phyloP scores from a whole-genome alignment of 1,139 yeast genomes.

The Geotrichum klebahnii region DNA sequence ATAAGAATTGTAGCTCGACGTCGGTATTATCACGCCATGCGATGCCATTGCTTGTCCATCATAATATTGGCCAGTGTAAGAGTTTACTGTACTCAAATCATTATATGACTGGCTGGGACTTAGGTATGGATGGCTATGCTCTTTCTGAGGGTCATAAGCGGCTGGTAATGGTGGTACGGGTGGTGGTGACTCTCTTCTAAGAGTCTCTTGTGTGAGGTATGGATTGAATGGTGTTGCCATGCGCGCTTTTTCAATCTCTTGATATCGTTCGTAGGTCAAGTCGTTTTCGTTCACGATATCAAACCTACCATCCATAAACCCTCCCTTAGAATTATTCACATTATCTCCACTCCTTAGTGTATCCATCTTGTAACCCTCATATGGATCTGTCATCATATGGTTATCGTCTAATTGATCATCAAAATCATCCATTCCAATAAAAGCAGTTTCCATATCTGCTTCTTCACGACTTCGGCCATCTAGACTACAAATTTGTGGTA shows the following conservation, averaged over 20 bases:
- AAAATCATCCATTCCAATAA: conserved; percentile 13
- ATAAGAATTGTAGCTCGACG: not conserved
- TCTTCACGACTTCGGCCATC: conserved; percentile 14
- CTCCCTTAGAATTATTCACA: conserved; percentile 11
- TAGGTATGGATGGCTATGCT: not conserved
- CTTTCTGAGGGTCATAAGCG: not conserved
- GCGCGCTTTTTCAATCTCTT: conserved; percentile 18
- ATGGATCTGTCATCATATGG: not conserved
- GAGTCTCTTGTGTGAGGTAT: not conserved
- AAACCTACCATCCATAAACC: conserved; percentile 25
- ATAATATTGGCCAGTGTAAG: conserved; percentile 1
- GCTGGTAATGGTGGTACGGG: not conserved
- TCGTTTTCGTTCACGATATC: conserved; percentile 34
- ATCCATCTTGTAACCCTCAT: conserved; percentile 15
- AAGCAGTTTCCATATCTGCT: conserved; percentile 16
- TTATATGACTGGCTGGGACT: not conserved
- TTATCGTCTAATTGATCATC: not conserved
- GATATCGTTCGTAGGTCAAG: conserved; percentile 31
- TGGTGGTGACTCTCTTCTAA: not conserved
- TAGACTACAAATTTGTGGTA: conserved; percentile 24
- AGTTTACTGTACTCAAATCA: not conserved
- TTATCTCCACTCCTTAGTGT: conserved; percentile 5
- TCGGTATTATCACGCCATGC: conserved; percentile 9
- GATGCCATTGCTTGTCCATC: not conserved
- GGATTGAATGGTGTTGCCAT: conserved; percentile 18